Evolutionary conservation across 495 filamentous ascomycete species (phyloP).

Genomic region (Pyrenula aspistea): DNA sequence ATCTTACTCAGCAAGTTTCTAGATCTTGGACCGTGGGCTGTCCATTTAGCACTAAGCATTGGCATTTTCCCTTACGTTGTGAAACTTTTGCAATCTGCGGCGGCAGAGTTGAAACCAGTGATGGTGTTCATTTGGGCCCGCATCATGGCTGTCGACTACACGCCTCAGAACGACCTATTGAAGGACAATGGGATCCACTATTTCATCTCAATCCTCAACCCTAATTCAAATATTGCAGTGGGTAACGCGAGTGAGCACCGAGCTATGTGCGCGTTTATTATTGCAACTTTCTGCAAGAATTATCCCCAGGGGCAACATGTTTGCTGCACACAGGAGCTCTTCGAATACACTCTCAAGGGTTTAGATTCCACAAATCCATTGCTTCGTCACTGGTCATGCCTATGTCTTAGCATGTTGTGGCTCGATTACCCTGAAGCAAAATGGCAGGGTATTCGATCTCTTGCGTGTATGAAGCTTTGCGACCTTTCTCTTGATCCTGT

Average conservation of each 20-base stretch:
- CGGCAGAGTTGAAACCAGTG: conserved; percentile 87
- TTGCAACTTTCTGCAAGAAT: conserved; percentile 91
- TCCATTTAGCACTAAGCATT: conserved; percentile 90
- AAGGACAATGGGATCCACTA: conserved; percentile 97
- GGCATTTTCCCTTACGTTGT: conserved; percentile 98
- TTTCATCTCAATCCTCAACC: conserved; percentile 83
- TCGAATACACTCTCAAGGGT: conserved; percentile 71
- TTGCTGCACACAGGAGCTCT: conserved; percentile 67
- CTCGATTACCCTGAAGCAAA: conserved; percentile 81
- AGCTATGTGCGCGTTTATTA: conserved; percentile 97
- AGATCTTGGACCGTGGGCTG: conserved; percentile 93
- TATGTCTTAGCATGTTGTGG: conserved; percentile 96
- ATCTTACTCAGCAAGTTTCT: conserved; percentile 90
- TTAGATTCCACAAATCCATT: conserved; percentile 82
- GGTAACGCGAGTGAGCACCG: conserved; percentile 83
- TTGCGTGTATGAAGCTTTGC: conserved; percentile 66
- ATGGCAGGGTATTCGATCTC: conserved; percentile 78
- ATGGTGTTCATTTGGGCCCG: conserved; percentile 99
- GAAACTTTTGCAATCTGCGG: conserved; percentile 89
- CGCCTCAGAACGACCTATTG: conserved; percentile 81
- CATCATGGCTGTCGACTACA: conserved; percentile 88
- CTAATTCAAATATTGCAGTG: conserved; percentile 67
- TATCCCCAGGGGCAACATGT: conserved; percentile 85
- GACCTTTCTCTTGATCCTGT: conserved; percentile 75
- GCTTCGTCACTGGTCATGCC: conserved; percentile 88